Conservation (phyloP, 2,329 filamentous ascomycete genomes). For the Microdochium nivale region DNA sequence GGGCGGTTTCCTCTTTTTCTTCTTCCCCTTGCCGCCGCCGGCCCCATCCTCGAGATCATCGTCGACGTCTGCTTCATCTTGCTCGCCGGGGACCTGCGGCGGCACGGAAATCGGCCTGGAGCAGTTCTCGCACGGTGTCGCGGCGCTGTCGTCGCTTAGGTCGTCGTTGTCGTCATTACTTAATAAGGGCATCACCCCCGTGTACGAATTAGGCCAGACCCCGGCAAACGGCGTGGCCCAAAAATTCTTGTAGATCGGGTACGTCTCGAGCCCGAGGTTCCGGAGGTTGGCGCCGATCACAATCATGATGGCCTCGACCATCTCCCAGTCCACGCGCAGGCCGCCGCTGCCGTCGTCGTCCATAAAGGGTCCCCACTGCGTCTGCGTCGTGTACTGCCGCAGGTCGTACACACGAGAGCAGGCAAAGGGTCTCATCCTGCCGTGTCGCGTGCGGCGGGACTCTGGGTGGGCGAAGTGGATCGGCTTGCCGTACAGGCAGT, state of each 20-base stretch:
- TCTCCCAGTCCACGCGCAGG: conserved; percentile 66
- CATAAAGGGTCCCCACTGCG: conserved; percentile 64
- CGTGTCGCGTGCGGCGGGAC: conserved; percentile 23
- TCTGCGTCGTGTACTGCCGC: conserved; percentile 52
- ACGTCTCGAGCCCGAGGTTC: conserved; percentile 32
- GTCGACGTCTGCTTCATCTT: background rate
- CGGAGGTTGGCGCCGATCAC: conserved; percentile 56
- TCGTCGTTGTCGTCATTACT: background rate
- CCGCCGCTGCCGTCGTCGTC: background rate
- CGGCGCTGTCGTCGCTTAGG: background rate
- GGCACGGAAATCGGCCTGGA: conserved; percentile 1
- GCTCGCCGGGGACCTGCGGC: background rate
- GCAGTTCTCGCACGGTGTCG: background rate
- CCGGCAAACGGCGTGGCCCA: conserved; percentile 50
- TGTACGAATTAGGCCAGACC: conserved; percentile 41
- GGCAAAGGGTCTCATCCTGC: conserved; percentile 49
- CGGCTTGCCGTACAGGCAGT: conserved; percentile 60
- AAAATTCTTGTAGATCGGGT: conserved; percentile 38
- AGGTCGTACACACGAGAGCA: conserved; percentile 66
- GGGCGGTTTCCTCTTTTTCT: conserved; percentile 35
- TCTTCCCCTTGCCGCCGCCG: conserved; percentile 21
- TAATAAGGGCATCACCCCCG: conserved; percentile 22
- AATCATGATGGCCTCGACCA: conserved; percentile 66
- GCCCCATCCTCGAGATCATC: background rate
- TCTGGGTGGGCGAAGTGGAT: conserved; percentile 25